These are phyloP conservation scores for Takashimella tepidaria DNA, from an alignment of 1,284 basidiomycete species.

Conservation along the genomic window DNA sequence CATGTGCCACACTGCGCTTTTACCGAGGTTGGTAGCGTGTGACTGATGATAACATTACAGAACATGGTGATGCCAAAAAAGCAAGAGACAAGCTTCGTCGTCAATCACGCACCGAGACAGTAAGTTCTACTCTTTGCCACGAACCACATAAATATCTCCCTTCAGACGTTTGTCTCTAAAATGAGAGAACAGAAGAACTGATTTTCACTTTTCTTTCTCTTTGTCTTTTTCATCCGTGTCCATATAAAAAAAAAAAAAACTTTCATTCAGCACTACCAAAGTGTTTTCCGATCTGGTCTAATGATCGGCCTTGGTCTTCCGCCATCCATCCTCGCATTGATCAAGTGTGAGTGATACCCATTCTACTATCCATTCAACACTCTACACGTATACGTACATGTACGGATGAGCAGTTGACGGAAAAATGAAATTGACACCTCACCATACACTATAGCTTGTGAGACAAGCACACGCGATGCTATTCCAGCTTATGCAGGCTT, in stretches of 20 bases:
- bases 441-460: constrained; percentile 52
- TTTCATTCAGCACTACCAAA: constrained; percentile 65
- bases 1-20: too few species aligned
- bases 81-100: constrained; percentile 66
- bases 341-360: constrained; percentile 55
- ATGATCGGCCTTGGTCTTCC: constrained; percentile 73
- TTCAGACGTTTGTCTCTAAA: too few species aligned
- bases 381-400: too few species aligned
- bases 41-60: constrained; percentile 53
- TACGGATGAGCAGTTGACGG: too few species aligned
- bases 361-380: neutral
- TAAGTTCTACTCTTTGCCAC: constrained; percentile 13
- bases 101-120: constrained; percentile 54
- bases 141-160: neutral
- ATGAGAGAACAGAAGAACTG: too few species aligned
- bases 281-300: constrained; percentile 68
- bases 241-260: too few species aligned
- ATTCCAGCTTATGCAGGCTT: constrained; percentile 71
- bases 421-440: too few species aligned
- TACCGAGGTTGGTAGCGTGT: too few species aligned
- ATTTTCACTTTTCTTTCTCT: too few species aligned
- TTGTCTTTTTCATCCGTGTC: too few species aligned
- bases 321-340: constrained; percentile 64
- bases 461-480: constrained; percentile 54
- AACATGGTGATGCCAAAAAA: constrained; percentile 74